phyloP scores from a whole-genome alignment of 2,329 filamentous ascomycete genomes.

The Juglanconis sp. region DNA sequence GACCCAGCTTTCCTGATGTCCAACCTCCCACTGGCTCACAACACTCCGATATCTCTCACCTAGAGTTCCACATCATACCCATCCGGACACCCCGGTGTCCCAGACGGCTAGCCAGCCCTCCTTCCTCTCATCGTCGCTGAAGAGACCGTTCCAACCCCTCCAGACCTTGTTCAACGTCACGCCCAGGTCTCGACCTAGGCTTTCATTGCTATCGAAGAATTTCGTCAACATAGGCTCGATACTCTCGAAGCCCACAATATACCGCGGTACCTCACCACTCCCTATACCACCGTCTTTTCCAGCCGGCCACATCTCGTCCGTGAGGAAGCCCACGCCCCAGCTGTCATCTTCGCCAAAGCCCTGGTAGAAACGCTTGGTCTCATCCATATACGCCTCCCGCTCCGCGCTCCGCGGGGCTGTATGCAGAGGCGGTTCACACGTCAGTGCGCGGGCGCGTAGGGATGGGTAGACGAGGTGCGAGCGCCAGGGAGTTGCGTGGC shows the following conservation, averaged over 20 bases:
- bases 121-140: slow-evolving; percentile 60
- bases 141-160: slow-evolving; percentile 58
- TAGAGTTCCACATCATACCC: not conserved
- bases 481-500: slow-evolving; percentile 94
- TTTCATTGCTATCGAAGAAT: slow-evolving; percentile 38
- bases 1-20: not conserved
- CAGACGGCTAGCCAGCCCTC: slow-evolving; percentile 58
- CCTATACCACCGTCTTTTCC: slow-evolving; percentile 4
- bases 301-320: slow-evolving; percentile 46
- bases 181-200: slow-evolving; percentile 37
- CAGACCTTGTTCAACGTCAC: slow-evolving; percentile 48
- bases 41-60: not conserved
- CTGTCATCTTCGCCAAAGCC: slow-evolving; percentile 35
- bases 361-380: slow-evolving; percentile 87
- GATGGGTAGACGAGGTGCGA: slow-evolving; percentile 75
- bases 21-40: not conserved
- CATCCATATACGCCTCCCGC: slow-evolving; percentile 72
- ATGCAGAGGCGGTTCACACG: slow-evolving; percentile 83
- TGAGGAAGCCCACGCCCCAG: slow-evolving; percentile 48
- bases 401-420: slow-evolving; percentile 56
- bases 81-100: slow-evolving; percentile 41
- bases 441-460: slow-evolving; percentile 77
- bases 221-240: slow-evolving; percentile 45
- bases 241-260: slow-evolving; percentile 60
- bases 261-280: slow-evolving; percentile 42